phyloP scores from a whole-genome alignment of 148 eudicot species.

The Chenopodium album region DNA sequence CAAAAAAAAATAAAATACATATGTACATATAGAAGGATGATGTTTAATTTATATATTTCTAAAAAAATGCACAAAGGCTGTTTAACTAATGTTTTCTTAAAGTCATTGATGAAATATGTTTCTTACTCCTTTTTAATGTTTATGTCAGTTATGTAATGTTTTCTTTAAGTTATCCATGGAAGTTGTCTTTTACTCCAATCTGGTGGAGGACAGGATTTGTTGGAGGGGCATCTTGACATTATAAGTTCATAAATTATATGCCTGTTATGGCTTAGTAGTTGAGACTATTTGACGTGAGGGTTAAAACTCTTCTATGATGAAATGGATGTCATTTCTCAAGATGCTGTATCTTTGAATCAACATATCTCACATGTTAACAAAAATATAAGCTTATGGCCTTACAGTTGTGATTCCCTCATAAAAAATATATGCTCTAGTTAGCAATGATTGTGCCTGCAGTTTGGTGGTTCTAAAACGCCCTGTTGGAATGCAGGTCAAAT shows the following conservation, averaged over 20 bases:
- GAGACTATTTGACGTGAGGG: not conserved
- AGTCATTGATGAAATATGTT: not conserved
- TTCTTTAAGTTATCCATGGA: not conserved
- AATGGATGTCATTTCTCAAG: not conserved
- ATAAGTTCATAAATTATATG: not conserved
- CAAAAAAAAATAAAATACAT: not conserved
- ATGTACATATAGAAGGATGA: too few relatives aligned
- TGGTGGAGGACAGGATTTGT: not conserved
- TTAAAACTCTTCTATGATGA: not conserved
- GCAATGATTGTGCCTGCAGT: not conserved
- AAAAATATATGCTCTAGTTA: not conserved
- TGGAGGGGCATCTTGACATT: not conserved
- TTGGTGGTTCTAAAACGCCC: slow-evolving; percentile 16
- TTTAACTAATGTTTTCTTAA: not conserved
- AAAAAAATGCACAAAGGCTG: not conserved
- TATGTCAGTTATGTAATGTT: not conserved
- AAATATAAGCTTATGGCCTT: too few relatives aligned
- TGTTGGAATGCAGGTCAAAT: slow-evolving; percentile 67
- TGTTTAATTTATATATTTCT: too few relatives aligned
- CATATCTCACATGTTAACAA: too few relatives aligned
- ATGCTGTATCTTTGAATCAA: not conserved
- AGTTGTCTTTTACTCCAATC: too few relatives aligned
- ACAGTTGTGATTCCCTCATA: not conserved
- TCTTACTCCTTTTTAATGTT: not conserved
- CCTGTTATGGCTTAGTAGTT: not conserved